Evolutionary conservation across 306 rosid genomes (phyloP).

Genomic region (Inga laurina): DNA sequence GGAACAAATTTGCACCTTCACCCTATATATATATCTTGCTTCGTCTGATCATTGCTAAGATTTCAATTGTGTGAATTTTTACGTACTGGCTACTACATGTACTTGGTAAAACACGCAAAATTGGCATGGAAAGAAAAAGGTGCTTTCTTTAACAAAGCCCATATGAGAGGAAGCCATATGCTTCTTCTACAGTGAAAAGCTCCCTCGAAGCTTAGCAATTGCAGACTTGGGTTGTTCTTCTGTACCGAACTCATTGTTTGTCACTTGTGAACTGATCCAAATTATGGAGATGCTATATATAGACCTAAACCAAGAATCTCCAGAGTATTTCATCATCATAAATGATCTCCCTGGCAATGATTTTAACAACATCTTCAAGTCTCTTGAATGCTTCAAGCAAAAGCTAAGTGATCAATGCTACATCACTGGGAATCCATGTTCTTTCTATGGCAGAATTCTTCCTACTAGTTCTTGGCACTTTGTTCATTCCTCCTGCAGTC

Average conservation of each 20-base stretch:
- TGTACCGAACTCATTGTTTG: background rate
- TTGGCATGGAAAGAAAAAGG: background rate
- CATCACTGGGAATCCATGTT: background rate
- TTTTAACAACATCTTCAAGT: background rate
- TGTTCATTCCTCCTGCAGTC: background rate
- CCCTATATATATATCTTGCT: too few species aligned
- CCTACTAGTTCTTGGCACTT: background rate
- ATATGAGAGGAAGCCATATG: background rate
- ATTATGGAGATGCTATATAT: background rate
- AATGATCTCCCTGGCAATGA: background rate
- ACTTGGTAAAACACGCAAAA: background rate
- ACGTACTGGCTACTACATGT: too few species aligned
- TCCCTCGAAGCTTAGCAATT: background rate
- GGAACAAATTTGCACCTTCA: too few species aligned
- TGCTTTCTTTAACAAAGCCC: background rate
- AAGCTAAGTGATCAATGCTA: background rate
- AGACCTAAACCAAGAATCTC: background rate
- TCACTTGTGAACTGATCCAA: background rate
- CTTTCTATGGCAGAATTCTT: background rate
- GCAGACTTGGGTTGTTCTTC: background rate
- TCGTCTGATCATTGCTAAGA: background rate
- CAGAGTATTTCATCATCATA: background rate
- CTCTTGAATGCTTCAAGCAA: background rate
- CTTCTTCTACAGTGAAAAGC: background rate
- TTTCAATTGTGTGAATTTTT: background rate